phyloP scores from a whole-genome alignment of 148 eudicot species.

The Rhododendron kiyosumense region DNA sequence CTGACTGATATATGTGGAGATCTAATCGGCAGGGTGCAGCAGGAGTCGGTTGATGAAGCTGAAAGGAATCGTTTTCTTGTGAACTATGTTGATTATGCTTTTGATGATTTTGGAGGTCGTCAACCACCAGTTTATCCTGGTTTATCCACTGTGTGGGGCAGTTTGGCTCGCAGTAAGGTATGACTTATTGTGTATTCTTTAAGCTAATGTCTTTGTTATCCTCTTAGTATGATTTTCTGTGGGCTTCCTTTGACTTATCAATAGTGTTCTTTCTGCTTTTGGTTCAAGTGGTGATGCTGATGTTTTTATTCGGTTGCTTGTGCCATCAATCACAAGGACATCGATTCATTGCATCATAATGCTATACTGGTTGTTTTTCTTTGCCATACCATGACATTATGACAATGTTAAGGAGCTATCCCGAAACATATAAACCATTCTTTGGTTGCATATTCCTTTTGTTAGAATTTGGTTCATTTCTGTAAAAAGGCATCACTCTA shows the following conservation, averaged over 20 bases:
- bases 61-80: slow-evolving; percentile 77
- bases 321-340: not conserved
- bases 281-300: not conserved
- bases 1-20: not conserved
- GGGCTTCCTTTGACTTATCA: not conserved
- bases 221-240: not conserved
- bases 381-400: not conserved
- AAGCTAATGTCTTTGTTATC: not conserved
- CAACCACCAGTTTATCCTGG: slow-evolving; percentile 98
- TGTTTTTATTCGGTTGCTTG: not conserved
- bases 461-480: not conserved
- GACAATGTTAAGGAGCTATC: not conserved
- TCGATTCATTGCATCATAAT: not conserved
- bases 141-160: slow-evolving; percentile 98
- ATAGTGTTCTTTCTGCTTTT: not conserved
- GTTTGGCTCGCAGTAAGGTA: slow-evolving; percentile 99
- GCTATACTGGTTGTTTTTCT: not conserved
- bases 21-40: slow-evolving; percentile 71
- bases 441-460: not conserved
- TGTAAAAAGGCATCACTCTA: not conserved
- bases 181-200: not conserved
- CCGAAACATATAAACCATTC: not conserved
- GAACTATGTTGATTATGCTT: slow-evolving; percentile 86
- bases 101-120: slow-evolving; percentile 98
- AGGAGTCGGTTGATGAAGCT: slow-evolving; percentile 98